A percentile compares a stretch with the other conserved stretches of the same genome.
Conservation (phyloP, 345 rosid species). For the Salix caprea region DNA sequence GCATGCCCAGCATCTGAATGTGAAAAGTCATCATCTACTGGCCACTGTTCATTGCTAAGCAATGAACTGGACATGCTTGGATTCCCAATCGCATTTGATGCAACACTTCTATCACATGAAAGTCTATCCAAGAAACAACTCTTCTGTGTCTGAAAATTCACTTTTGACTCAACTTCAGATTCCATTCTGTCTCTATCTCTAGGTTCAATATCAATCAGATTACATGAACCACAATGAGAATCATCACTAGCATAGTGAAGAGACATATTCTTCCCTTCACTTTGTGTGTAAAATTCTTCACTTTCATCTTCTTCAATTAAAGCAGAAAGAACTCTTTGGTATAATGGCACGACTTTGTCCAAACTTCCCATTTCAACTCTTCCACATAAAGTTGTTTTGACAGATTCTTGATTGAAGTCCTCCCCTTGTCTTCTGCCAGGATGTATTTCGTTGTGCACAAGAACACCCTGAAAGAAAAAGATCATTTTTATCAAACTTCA, state of each 20-base stretch:
- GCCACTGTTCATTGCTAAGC: conserved; percentile 70
- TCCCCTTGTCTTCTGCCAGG: conserved; percentile 38
- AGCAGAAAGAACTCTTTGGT: conserved; percentile 85
- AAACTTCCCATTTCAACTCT: conserved; percentile 48
- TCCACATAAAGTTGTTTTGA: conserved; percentile 40
- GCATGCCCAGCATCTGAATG: conserved; percentile 55
- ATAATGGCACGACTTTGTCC: conserved; percentile 66
- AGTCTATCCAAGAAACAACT: conserved; percentile 55
- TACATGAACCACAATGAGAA: conserved; percentile 95
- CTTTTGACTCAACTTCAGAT: conserved; percentile 84
- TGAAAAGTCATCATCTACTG: conserved; percentile 63
- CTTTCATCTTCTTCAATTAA: conserved; percentile 88
- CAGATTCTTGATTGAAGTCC: conserved; percentile 36
- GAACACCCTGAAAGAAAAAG: conserved; percentile 41
- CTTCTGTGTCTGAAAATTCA: conserved; percentile 63
- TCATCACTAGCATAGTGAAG: conserved; percentile 90
- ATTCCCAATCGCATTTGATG: conserved; percentile 57
- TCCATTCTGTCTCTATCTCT: conserved; percentile 87
- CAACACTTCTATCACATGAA: conserved; percentile 65
- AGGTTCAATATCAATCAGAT: conserved; percentile 71
- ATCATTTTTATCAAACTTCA: conserved; percentile 10
- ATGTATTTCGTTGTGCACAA: conserved; percentile 38
- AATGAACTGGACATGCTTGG: conserved; percentile 58
- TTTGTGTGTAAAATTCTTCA: conserved; percentile 58
- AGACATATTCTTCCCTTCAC: conserved; percentile 67